Base-by-base conservation (phyloP, 2,329 filamentous ascomycete genomes). In the Ophiostoma ulmi region DNA sequence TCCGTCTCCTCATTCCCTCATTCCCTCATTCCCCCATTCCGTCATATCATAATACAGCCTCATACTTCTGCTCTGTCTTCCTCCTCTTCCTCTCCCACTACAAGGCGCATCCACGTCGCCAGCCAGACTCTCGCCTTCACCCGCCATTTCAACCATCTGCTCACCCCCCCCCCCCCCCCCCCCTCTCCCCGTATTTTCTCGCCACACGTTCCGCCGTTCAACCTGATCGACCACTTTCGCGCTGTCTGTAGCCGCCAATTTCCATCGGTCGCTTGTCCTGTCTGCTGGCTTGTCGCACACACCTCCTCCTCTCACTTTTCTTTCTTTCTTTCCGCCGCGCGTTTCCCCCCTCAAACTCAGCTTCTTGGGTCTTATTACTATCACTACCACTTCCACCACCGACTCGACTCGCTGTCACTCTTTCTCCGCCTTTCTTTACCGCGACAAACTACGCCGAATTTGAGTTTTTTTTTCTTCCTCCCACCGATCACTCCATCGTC, bases 201-300 rank as follows among this genome's bases (percentile, higher is more conserved):
- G 63, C 63, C 63, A 65, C 63, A 39, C 63, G 36, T 65, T 39
- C 63, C 63, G 63, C 63, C 36, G 63, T n/a, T 35, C 61, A 38
- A 8, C n/a, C 61, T 36, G 61, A 38, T 64, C 61, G 35, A 39
- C 63, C 10, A 22, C 35, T 65, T 65, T 65, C 63, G 63, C 63
- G 63, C 63, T 65, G 36, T 65, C 63, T 20, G 63, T 65, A 65
- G 36, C 63, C 63, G 63, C 63, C 63, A 39, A 39, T 65, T 39
- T 65, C 63, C 36, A 65, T 65, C 63, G 63, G 35, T 39, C 35
- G 36, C 35, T 39, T 39, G 36, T 36, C 63, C 58, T 35, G 58
- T n/a, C 63, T 65, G 63, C 35, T 65, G 63, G 20, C 35, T 39
- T 65, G 65, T 67, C 65, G 65, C 65, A 67, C 65, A 67, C 65